Evolutionary conservation across 176 grass and related monocot species (phyloP), one percentile per base, ranked within the genome.

Genomic region (Tillandsia leiboldiana): DNA sequence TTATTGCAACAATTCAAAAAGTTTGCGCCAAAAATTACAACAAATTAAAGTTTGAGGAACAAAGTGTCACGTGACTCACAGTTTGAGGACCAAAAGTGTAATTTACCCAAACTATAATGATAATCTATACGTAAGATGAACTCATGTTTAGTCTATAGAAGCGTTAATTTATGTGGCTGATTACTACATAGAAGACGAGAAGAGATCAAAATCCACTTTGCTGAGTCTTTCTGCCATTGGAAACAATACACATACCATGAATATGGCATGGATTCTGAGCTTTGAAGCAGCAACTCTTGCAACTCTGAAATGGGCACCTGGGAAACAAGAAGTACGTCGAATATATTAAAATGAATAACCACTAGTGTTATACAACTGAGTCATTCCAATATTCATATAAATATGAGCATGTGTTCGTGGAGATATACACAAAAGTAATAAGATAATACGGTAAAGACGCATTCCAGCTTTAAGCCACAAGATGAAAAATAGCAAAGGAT

Each of bases 211-310:
- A 42, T 61, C 17, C 56, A 61, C 56, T 61, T 61, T 22, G 15
- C 15, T 23, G 17, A 61, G 56, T 61, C 66, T 52, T 12, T 26
- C 58, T 78, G 13, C 15, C 26, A 50, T 48, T 54, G 63, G 26
- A 26, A 63, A 49, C n/a, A 62, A 51, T 49, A 59, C 56, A 23
- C 51, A 78, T 92, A 96, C 94, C 94, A 73, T 99, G 94, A 73
- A 99, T 99, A 80, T 99, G 87, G 72, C 89, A 99, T 73, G 94
- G 89, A 79, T 99, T 99, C 71, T 99, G 89, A 52, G 94, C 94
- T 81, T 87, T 92, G 79, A 80, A 92, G 85, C 94, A 99, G 79
- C 94, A 99, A 82, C 81, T 90, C 72, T 99, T 99, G 67, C 94
- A 99, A 52, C 84, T 92, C 51, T 93, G 94, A 65, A 99, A 99